Conservation (phyloP, 805 yeast genomes). For the Barnettozyma pratensis region DNA sequence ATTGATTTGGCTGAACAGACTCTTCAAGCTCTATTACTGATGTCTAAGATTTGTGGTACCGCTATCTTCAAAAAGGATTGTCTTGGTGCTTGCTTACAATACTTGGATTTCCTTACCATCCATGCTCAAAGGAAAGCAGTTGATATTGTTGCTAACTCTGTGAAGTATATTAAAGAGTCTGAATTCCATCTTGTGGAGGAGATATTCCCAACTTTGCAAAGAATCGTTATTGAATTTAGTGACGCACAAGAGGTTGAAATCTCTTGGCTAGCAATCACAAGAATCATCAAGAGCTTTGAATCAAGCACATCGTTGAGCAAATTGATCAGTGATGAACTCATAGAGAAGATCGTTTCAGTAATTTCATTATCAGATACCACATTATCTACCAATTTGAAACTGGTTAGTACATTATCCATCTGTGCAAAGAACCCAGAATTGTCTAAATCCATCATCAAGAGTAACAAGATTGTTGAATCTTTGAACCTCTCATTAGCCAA, state of each 20-base stretch:
- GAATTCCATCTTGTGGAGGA: slow-evolving; percentile 47
- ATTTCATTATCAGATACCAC: slow-evolving; percentile 27
- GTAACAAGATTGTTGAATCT: slow-evolving; percentile 42
- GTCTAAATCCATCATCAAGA: slow-evolving; percentile 41
- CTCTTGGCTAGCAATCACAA: slow-evolving; percentile 59
- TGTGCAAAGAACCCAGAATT: slow-evolving; percentile 36
- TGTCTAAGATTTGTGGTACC: slow-evolving; percentile 48
- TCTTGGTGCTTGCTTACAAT: slow-evolving; percentile 58
- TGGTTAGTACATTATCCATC: slow-evolving; percentile 38
- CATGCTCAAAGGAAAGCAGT: slow-evolving; percentile 86
- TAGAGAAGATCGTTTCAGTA: slow-evolving; percentile 29
- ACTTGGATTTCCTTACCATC: slow-evolving; percentile 80
- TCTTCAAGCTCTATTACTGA: slow-evolving; percentile 64
- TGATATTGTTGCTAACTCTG: slow-evolving; percentile 64
- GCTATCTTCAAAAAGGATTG: slow-evolving; percentile 57
- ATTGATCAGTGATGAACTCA: slow-evolving; percentile 32
- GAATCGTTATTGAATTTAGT: slow-evolving; percentile 44
- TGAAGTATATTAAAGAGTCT: slow-evolving; percentile 39
- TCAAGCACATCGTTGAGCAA: slow-evolving; percentile 41
- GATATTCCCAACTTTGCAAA: slow-evolving; percentile 54
- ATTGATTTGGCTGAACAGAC: slow-evolving; percentile 94
- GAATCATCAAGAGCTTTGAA: slow-evolving; percentile 48
- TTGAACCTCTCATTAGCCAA: slow-evolving; percentile 46
- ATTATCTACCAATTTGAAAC: slow-evolving; percentile 27
- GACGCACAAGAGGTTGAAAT: slow-evolving; percentile 60